Evolutionary conservation across 1,139 yeast species (phyloP).

Genomic region (Candida sp.): DNA sequence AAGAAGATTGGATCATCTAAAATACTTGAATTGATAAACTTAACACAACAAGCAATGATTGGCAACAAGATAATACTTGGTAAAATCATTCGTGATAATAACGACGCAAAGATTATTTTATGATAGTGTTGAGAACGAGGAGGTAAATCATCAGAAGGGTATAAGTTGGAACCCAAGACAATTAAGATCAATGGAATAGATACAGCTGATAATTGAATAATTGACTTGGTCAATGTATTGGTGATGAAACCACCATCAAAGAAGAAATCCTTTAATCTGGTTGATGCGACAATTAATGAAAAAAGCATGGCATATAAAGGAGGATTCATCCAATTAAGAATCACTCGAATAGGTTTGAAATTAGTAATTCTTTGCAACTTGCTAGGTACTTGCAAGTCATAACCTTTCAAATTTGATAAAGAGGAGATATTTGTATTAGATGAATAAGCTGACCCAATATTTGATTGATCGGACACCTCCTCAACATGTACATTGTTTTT

Average conservation of each 20-base stretch:
- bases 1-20: constrained; percentile 82
- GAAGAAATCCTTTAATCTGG: constrained; percentile 67
- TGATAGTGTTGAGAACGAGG: constrained; percentile 58
- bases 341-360: constrained; percentile 13
- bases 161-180: constrained; percentile 73
- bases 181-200: constrained; percentile 83
- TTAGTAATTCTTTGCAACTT: constrained; percentile 2
- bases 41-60: constrained; percentile 61
- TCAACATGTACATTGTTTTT: not conserved
- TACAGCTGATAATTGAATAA: constrained; percentile 77
- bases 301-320: constrained; percentile 91
- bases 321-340: constrained; percentile 76
- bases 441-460: not conserved
- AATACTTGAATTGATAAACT: constrained; percentile 62
- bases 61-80: constrained; percentile 72
- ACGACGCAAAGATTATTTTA: constrained; percentile 62
- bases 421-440: not conserved
- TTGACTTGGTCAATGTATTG: constrained; percentile 73
- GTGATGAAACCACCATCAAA: constrained; percentile 59
- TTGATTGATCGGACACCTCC: not conserved
- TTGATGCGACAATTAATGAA: constrained; percentile 79
- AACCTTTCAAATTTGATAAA: not conserved
- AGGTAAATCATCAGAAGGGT: constrained; percentile 64
- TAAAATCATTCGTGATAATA: constrained; percentile 72
- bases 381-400: not conserved